Conservation (phyloP, 768 basidiomycete genomes). For the Lactifluus subvellereus region DNA sequence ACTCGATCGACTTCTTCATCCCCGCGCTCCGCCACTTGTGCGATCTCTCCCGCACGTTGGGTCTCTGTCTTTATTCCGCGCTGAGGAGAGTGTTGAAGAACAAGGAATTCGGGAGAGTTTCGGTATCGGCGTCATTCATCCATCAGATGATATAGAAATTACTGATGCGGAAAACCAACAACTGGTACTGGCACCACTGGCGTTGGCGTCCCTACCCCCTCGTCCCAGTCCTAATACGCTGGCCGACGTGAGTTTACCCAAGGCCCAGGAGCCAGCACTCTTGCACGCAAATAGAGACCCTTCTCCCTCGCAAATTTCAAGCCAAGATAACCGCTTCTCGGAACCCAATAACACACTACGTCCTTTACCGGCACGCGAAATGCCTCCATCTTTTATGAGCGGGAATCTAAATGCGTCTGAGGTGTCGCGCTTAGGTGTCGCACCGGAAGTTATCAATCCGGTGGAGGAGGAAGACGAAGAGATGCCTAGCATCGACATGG, state of each 20-base stretch:
- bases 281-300: neutral
- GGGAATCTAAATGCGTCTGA: neutral
- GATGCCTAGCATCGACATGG: constrained; percentile 72
- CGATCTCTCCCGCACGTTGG: constrained; percentile 62
- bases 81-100: constrained; percentile 65
- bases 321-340: neutral
- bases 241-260: neutral
- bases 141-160: neutral
- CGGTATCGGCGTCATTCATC: constrained; percentile 31
- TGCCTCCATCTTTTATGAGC: neutral
- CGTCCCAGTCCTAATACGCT: neutral
- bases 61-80: constrained; percentile 51
- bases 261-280: neutral
- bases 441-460: neutral
- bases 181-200: neutral
- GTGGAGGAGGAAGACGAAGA: constrained; percentile 58
- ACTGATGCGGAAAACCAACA: neutral
- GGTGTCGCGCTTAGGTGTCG: neutral
- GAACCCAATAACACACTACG: neutral
- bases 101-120: constrained; percentile 39
- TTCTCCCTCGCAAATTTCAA: neutral
- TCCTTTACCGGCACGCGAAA: neutral
- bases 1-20: constrained; percentile 66
- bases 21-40: constrained; percentile 70
- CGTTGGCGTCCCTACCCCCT: neutral